Evolutionary conservation across 768 basidiomycete species (phyloP), one percentile per base, ranked within the genome.

Genomic region (Fomitopsis serialis): DNA sequence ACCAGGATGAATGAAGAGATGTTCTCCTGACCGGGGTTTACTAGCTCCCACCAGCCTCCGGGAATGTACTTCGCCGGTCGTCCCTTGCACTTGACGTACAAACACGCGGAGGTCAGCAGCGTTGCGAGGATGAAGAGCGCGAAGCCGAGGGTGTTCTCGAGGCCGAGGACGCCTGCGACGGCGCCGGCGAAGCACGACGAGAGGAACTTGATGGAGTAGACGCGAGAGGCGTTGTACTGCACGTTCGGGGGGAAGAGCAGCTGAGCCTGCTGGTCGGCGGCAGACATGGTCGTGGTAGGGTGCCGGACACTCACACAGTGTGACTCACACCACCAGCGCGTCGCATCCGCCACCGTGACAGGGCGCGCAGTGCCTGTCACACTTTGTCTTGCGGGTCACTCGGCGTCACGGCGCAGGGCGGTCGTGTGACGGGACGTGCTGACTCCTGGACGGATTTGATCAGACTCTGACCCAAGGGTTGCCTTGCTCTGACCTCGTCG

Each of bases 21-120:
- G 58, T 92, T 94, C 69, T 97, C 94, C 69, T 93, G 89, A 10
- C 92, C 92, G 0, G 94, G 87, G 56, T 87, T 92, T 45, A 85
- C 71, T 35, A 96, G 70, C 51, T 88, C 88, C 68, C 76, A 70
- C 55, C 81, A 63, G 2, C 87, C 87, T 4, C 82, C 82, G 42
- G 77, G 71, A 17, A 85, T 62, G 67, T 82, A 91, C 61, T 81
- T 86, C 40, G 69, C 61, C 0, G 88, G 85, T 29, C 73, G 74
- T 2, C 83, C 81, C 49, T 77, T 74, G 71, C 89, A 93, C 62
- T 91, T 93, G 59, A 94, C 65, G 56, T 81, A 81, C 25, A 92
- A 78, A 56, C 79, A 77, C 6, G 78, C 68, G 27, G 90, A 80
- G 8, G 88, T 87, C 47, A 86, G 70, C 45, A 90, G 66, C 2